phyloP scores from a whole-genome alignment of 2,329 filamentous ascomycete genomes.

The Magnaporthiopsis rhizophila region DNA sequence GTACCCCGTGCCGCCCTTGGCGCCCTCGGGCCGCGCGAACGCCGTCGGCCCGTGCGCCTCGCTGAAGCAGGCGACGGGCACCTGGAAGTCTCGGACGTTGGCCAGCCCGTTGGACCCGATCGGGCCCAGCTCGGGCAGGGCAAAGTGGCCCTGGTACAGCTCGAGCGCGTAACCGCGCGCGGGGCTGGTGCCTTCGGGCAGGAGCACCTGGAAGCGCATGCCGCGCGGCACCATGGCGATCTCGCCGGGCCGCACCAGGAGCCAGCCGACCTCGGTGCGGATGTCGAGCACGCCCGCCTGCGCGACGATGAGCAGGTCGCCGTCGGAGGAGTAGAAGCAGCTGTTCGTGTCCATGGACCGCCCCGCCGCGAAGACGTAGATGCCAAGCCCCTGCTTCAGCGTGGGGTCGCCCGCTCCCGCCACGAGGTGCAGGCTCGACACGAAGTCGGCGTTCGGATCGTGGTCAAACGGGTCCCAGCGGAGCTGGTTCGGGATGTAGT shows the following conservation, averaged over 20 bases:
- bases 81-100: slow-evolving; percentile 53
- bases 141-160: slow-evolving; percentile 48
- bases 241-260: slow-evolving; percentile 55
- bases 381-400: slow-evolving; percentile 60
- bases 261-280: slow-evolving; percentile 54
- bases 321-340: slow-evolving; percentile 65
- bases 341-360: slow-evolving; percentile 59
- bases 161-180: slow-evolving; percentile 55
- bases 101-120: slow-evolving; percentile 52
- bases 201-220: slow-evolving; percentile 50
- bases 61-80: slow-evolving; percentile 49
- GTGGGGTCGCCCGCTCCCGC: slow-evolving; percentile 65
- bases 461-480: slow-evolving; percentile 63
- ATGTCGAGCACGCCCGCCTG: slow-evolving; percentile 58
- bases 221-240: slow-evolving; percentile 57
- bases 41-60: slow-evolving; percentile 27
- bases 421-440: slow-evolving; percentile 47
- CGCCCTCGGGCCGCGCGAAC: not conserved
- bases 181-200: slow-evolving; percentile 31
- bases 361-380: slow-evolving; percentile 60
- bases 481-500: slow-evolving; percentile 64
- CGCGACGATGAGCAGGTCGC: slow-evolving; percentile 59
- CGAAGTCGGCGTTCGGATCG: slow-evolving; percentile 29
- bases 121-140: slow-evolving; percentile 50
- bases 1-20: slow-evolving; percentile 15